Evolutionary conservation across 176 grass and related monocot species (phyloP), one percentile per base, ranked within the genome.

Genomic region (Musa troglodytarum): DNA sequence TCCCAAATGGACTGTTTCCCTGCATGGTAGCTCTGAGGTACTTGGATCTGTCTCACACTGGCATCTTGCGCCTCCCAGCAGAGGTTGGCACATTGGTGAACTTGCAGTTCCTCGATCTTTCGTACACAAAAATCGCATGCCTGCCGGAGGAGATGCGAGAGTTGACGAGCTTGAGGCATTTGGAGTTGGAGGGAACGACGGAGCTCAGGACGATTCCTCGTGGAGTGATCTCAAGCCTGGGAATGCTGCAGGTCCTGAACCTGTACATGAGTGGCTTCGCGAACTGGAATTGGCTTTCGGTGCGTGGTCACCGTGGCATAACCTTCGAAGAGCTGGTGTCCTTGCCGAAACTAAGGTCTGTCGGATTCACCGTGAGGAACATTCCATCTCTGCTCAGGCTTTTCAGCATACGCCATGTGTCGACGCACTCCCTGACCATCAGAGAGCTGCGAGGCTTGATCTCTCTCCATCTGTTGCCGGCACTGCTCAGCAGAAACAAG

Each of bases 151-250:
- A 75, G 56, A 63, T 77, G 5, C 16, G 25, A 16, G 23, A 64
- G 21, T 54, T 87, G 50, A 72, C 20, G 54, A 83, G 73, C 8
- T n/a, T 87, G 64, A 74, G 74, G 49, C 74, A 65, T 25, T 65
- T 87, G 86, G 24, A 87, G 24, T 65, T 87, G 78, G 80, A 58
- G 54, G 64, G 83, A 62, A 83, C 82, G 15, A 62, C 66, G 51
- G 75, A 69, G 59, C 83, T 84, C 68, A 76, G 80, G 81, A 77
- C 81, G 86, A 87, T 87, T 74, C 81, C 81, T 11, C 76, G 54
- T 25, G 78, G 78, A 61, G 49, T 87, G 59, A 26, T 83, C 65
- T 73, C 74, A 50, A 83, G 78, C 65, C 80, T 87, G 10, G 43
- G 64, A 29, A 80, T 50, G 86, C 26, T 87, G 71, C 69, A 81